phyloP scores from a whole-genome alignment of 1,284 basidiomycete genomes.

The Sanguinoderma infundibulare region DNA sequence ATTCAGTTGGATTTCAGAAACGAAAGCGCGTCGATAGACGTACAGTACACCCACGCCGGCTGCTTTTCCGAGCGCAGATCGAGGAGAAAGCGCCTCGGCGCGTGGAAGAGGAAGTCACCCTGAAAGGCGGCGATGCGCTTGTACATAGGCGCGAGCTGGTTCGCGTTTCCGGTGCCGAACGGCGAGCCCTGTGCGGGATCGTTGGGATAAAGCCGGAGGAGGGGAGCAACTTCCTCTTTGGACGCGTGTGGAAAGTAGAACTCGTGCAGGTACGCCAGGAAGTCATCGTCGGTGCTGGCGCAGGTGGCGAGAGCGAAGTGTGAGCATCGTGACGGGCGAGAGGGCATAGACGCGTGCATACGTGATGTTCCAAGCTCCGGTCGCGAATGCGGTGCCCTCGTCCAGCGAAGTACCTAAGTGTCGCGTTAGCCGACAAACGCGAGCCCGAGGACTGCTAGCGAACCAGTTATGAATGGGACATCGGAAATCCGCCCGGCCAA shows the following conservation, averaged over 20 bases:
- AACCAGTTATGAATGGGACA: not conserved
- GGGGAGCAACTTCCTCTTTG: slow-evolving; percentile 7
- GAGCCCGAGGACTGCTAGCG: not conserved
- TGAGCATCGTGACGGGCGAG: no score
- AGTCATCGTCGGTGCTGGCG: slow-evolving; percentile 18
- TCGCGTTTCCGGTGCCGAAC: slow-evolving; percentile 31
- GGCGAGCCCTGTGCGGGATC: slow-evolving; percentile 28
- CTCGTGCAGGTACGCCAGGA: slow-evolving; percentile 8
- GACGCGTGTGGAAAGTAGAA: slow-evolving; percentile 15
- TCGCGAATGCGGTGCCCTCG: slow-evolving; percentile 36
- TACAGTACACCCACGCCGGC: slow-evolving; percentile 50
- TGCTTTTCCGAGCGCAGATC: slow-evolving; percentile 44
- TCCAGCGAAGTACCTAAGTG: slow-evolving; percentile 29
- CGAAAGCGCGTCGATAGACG: not conserved
- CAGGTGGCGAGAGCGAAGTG: no score
- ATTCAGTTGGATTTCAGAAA: not conserved
- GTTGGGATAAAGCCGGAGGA: slow-evolving; percentile 30
- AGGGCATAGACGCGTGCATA: no score
- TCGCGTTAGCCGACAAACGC: not conserved
- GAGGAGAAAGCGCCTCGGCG: slow-evolving; percentile 37
- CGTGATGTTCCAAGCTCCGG: slow-evolving; percentile 22
- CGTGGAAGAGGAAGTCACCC: slow-evolving; percentile 48
- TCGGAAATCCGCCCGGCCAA: slow-evolving; percentile 25
- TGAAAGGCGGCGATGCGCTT: slow-evolving; percentile 35
- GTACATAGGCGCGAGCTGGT: slow-evolving; percentile 29